Percentiles rank a stretch among this genome's conserved stretches.
phyloP scores from a whole-genome alignment of 2,329 filamentous ascomycete species.

The Botrytis elliptica region DNA sequence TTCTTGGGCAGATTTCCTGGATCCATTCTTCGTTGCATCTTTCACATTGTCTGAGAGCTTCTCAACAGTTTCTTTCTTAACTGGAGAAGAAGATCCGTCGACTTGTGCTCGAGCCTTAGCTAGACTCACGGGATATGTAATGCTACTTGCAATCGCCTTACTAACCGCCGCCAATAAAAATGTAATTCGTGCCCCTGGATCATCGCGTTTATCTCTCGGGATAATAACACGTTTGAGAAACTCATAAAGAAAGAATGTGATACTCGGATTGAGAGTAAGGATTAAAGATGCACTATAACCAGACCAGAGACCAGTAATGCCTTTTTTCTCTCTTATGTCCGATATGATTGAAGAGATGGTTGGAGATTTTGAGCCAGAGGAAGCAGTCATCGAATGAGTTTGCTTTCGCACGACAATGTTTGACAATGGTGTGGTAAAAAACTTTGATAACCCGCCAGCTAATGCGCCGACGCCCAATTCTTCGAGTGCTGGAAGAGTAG shows the following conservation, averaged over 20 bases:
- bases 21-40: constrained; percentile 37
- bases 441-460: constrained; percentile 71
- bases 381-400: constrained; percentile 56
- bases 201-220: constrained; percentile 49
- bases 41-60: constrained; percentile 36
- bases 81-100: constrained; percentile 43
- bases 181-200: constrained; percentile 53
- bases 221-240: constrained; percentile 62
- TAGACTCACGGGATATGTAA: constrained; percentile 84
- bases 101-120: constrained; percentile 77
- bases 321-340: constrained; percentile 67
- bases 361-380: constrained; percentile 36
- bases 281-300: constrained; percentile 81
- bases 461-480: constrained; percentile 73
- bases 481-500: constrained; percentile 59
- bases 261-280: constrained; percentile 78
- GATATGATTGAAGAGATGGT: constrained; percentile 56
- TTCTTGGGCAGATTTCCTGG: constrained; percentile 24
- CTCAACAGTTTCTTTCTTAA: constrained; percentile 35
- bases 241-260: constrained; percentile 83
- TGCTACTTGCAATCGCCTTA: constrained; percentile 71
- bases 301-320: constrained; percentile 77
- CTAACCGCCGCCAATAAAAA: constrained; percentile 72
- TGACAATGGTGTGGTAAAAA: constrained; percentile 76
- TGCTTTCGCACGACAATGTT: constrained; percentile 84